Percentiles rank a stretch among this genome's conserved stretches.
phyloP scores from a whole-genome alignment of 352 stramenopile species.

The Phytopythium ostracodes region DNA sequence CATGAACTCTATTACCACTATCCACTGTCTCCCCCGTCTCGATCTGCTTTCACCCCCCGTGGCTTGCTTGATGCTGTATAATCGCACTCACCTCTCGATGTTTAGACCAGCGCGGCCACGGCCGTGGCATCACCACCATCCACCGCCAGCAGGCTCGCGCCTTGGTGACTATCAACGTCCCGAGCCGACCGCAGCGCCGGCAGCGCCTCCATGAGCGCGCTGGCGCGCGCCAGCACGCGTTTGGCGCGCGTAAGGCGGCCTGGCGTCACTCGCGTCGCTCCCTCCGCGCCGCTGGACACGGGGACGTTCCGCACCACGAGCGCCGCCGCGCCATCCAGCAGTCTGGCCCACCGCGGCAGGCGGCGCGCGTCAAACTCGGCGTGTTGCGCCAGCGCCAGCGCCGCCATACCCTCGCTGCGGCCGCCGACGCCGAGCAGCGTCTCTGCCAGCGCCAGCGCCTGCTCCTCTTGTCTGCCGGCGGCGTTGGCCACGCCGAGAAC shows the following conservation, averaged over 20 bases:
- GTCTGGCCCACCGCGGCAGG: conserved; percentile 42
- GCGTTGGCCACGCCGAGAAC: not conserved
- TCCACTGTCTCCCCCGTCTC: not conserved
- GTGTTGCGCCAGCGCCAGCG: conserved; percentile 32
- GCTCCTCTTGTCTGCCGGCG: not conserved
- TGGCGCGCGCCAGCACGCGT: not conserved
- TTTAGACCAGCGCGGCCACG: conserved; percentile 26
- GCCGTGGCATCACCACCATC: not conserved
- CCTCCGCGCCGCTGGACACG: not conserved
- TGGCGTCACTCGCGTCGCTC: conserved; percentile 12
- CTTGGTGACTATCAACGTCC: not conserved
- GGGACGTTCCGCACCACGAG: not conserved
- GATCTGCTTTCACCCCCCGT: not conserved
- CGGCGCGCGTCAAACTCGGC: conserved; percentile 45
- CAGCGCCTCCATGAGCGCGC: not conserved
- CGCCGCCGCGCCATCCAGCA: conserved; percentile 29
- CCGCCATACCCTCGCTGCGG: not conserved
- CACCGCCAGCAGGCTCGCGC: too few species aligned
- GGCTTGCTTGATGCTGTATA: too few species aligned
- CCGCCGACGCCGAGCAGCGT: conserved; percentile 21
- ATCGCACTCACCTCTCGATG: too few species aligned
- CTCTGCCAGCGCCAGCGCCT: conserved; percentile 22
- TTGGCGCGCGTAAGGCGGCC: conserved; percentile 9
- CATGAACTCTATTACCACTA: conserved; percentile 1
- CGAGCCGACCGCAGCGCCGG: not conserved